Evolutionary conservation across 2,329 filamentous ascomycete genomes (phyloP).

Genomic region (Penicillium paneum): DNA sequence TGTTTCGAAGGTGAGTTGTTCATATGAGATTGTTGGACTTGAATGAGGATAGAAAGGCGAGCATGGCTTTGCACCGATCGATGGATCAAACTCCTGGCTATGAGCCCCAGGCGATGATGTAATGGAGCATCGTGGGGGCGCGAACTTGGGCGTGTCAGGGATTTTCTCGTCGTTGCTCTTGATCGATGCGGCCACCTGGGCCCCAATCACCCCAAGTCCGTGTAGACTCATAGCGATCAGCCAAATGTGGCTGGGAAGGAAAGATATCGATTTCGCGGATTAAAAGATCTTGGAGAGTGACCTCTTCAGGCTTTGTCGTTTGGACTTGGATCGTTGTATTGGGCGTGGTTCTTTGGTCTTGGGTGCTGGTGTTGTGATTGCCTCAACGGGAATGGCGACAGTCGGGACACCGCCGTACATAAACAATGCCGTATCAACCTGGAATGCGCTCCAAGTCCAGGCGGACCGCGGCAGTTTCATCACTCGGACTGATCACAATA

Average conservation of each 20-base stretch:
- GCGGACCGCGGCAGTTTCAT: conserved; percentile 17
- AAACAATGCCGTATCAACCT: conserved; percentile 25
- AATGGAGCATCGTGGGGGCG: conserved; percentile 13
- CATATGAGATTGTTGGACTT: conserved; percentile 27
- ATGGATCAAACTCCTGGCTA: conserved; percentile 38
- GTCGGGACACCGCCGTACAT: conserved; percentile 22
- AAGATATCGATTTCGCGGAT: neutral
- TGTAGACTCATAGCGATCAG: conserved; percentile 21
- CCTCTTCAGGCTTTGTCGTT: conserved; percentile 11
- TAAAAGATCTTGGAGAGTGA: conserved; percentile 15
- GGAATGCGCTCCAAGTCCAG: conserved; percentile 24
- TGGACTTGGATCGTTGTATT: conserved; percentile 7
- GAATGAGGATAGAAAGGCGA: conserved; percentile 47
- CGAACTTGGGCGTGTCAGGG: conserved; percentile 7
- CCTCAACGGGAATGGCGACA: conserved; percentile 15
- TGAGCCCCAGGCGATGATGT: conserved; percentile 19
- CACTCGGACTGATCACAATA: conserved; percentile 9
- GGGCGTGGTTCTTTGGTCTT: conserved; percentile 2
- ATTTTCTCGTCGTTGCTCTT: conserved; percentile 23
- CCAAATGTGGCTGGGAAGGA: neutral
- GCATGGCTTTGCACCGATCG: conserved; percentile 39
- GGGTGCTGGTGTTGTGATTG: conserved; percentile 10
- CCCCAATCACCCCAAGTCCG: conserved; percentile 26
- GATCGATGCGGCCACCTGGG: conserved; percentile 25
- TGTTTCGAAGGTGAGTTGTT: conserved; percentile 26